Evolutionary conservation across 2,329 filamentous ascomycete species (phyloP).

Genomic region (Arthrinium puccinioides): DNA sequence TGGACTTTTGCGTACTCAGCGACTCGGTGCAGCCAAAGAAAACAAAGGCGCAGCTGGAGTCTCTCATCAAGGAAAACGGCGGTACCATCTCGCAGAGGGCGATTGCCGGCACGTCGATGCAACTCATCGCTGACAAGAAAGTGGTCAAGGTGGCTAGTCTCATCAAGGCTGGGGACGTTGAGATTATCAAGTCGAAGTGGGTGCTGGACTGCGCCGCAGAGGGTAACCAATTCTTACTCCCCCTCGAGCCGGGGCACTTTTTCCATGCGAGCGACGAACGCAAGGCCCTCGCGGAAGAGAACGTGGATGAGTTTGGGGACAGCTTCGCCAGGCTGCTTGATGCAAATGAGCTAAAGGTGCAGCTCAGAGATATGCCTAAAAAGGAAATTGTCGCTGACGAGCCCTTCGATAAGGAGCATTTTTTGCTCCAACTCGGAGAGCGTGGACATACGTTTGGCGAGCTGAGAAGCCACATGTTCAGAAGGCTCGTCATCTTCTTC

Average conservation of each 20-base stretch:
- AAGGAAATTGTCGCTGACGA: slow-evolving; percentile 26
- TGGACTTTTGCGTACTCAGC: slow-evolving; percentile 78
- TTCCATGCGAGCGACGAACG: slow-evolving; percentile 59
- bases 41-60: slow-evolving; percentile 71
- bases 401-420: slow-evolving; percentile 35
- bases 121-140: slow-evolving; percentile 74
- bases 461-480: slow-evolving; percentile 46
- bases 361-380: slow-evolving; percentile 44
- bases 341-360: slow-evolving; percentile 51
- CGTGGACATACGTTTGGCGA: slow-evolving; percentile 45
- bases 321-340: slow-evolving; percentile 70
- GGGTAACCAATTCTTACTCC: slow-evolving; percentile 54
- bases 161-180: slow-evolving; percentile 61
- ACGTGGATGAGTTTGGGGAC: slow-evolving; percentile 73
- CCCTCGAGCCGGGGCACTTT: slow-evolving; percentile 57
- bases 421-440: slow-evolving; percentile 48
- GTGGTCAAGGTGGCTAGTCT: slow-evolving; percentile 77
- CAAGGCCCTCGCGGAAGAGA: slow-evolving; percentile 45
- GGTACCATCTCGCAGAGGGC: slow-evolving; percentile 73
- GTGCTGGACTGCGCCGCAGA: slow-evolving; percentile 70
- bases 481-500: slow-evolving; percentile 35
- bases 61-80: slow-evolving; percentile 75
- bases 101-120: slow-evolving; percentile 50
- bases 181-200: slow-evolving; percentile 77
- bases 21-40: slow-evolving; percentile 69